Base-by-base conservation (phyloP, 306 rosid genomes). In the Pachyrhizus erosus region DNA sequence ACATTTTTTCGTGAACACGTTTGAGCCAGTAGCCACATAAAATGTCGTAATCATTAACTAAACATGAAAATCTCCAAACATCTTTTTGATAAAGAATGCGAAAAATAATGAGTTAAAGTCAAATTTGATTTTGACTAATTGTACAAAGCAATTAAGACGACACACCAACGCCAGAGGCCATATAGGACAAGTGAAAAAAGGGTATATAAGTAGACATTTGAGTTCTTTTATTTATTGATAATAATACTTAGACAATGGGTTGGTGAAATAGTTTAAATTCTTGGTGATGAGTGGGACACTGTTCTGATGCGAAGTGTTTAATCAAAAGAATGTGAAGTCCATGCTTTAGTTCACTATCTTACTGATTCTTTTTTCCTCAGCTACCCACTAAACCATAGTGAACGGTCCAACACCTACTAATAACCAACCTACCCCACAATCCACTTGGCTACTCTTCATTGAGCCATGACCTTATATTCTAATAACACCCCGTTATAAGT, bases 211-310 rank as follows among this genome's bases (percentile, higher is more conserved):
- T 15, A 48, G 9, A 17, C 66, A 73, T 33, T 62, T 80, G 65
- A 29, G 40, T 61, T 80, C 73, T 46, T 70, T 6, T 21, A 80
- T 18, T 10, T 46, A 46, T 71, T 8, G 37, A 10, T 27, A 5
- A 54, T 8, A 20, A 61, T 13, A 60, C 0, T 0, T 60, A 54
- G 75, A 26, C 17, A 31, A 23, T 77, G 86, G 88, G 88, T 86
- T 64, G 86, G 86, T 86, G 86, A 81, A 81, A 86, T 54, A 81
- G 86, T 82, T 45, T 55, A 10, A 45, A 54, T 80, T n/a, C 51
- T 70, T 55, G 26, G 14, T 27, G 26, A 77, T 65, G 73, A 64
- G 79, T 26, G 58, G 49, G 31, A 70, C 55, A 62, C 46, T 62
- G 65, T 61, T 26, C 24, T 29, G 12, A 58, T 65, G 33, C 31